Conservation (phyloP, 2,329 filamentous ascomycete genomes). For the Talaromyces sp. region DNA sequence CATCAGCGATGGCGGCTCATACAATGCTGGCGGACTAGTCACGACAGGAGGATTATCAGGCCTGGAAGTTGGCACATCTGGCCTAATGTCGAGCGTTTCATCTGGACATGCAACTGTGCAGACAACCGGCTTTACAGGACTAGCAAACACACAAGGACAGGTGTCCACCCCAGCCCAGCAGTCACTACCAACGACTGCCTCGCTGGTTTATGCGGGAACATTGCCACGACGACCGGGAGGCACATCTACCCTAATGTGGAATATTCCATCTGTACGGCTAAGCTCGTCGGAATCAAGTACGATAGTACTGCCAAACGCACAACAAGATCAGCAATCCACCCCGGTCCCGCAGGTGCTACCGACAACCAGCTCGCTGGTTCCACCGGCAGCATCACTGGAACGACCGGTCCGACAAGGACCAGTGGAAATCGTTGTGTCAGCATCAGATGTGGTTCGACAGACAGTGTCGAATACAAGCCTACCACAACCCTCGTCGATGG, state of each 20-base stretch:
- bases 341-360: not conserved
- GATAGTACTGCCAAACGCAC: not conserved
- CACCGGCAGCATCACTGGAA: not conserved
- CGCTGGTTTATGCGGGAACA: not conserved
- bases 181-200: not conserved
- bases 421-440: not conserved
- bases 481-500: not conserved
- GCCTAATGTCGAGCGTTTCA: not conserved
- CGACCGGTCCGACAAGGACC: not conserved
- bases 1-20: not conserved
- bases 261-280: not conserved
- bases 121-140: not conserved
- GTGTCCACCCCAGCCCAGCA: not conserved
- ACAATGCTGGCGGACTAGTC: not conserved
- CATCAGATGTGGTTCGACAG: not conserved
- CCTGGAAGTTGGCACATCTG: not conserved
- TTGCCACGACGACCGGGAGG: not conserved
- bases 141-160: not conserved
- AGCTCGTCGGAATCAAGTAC: not conserved
- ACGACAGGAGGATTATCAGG: not conserved
- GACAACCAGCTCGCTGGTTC: not conserved
- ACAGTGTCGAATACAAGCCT: not conserved
- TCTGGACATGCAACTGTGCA: not conserved
- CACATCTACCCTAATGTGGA: not conserved
- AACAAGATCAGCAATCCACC: not conserved